These are phyloP conservation scores for Vitis rotundifolia DNA, from an alignment of 164 flowering plant genomes.

Conservation along the genomic window DNA sequence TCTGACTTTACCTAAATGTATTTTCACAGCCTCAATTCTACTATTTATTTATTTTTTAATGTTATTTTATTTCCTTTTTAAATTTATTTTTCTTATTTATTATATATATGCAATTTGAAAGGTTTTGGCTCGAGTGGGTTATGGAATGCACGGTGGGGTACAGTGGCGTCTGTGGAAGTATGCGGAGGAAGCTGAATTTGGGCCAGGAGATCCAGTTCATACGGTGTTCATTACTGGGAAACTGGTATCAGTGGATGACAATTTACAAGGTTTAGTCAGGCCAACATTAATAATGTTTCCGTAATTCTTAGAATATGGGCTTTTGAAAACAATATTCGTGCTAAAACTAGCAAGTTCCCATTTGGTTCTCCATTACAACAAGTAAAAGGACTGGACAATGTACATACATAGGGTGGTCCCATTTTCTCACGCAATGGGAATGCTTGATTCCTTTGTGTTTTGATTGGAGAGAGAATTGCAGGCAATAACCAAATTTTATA, in stretches of 20 bases:
- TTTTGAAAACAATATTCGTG: too few relatives aligned
- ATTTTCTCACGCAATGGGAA: too few relatives aligned
- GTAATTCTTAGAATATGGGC: too few relatives aligned
- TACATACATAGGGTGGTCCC: too few relatives aligned
- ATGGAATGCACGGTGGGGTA: constrained; percentile 17
- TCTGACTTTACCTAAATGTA: too few relatives aligned
- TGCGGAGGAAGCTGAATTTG: constrained; percentile 81
- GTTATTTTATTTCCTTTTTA: not conserved
- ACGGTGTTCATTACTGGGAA: constrained; percentile 58
- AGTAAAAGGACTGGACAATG: too few relatives aligned
- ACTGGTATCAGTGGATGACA: constrained; percentile 25
- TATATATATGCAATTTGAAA: constrained; percentile 6
- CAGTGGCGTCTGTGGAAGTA: constrained; percentile 60
- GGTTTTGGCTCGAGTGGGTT: constrained; percentile 59
- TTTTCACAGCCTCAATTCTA: not conserved
- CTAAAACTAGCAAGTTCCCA: too few relatives aligned
- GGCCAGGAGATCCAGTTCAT: constrained; percentile 56
- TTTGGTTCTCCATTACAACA: too few relatives aligned
- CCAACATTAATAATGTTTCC: not conserved
- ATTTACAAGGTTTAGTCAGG: constrained; percentile 42
- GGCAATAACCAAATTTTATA: too few relatives aligned
- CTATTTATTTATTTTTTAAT: not conserved
- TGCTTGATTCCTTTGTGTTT: too few relatives aligned
- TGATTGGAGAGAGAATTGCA: too few relatives aligned
- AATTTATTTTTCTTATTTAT: not conserved